A percentile compares a stretch with the other conserved stretches of the same genome.
phyloP scores from a whole-genome alignment of 495 filamentous ascomycete species.

The Corynascus novoguineensis region DNA sequence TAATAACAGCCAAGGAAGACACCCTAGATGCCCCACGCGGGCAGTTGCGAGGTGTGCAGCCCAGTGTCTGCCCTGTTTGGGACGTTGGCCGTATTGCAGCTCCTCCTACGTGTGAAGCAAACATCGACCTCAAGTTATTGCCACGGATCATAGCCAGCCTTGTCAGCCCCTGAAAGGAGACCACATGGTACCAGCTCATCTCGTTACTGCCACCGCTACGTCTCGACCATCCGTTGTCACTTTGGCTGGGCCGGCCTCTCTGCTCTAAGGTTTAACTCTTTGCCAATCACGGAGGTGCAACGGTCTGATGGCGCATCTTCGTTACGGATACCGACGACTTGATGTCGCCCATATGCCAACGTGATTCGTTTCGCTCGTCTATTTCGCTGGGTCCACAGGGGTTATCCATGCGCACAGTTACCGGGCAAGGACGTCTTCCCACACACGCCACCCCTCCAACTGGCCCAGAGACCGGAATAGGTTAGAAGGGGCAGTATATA shows the following conservation, averaged over 20 bases:
- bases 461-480: not conserved
- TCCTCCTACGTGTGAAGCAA: not conserved
- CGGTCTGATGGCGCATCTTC: constrained; percentile 1
- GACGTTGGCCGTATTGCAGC: not conserved
- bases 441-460: not conserved
- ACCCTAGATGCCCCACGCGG: too few species aligned
- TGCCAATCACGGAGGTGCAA: not conserved
- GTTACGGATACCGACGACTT: constrained; percentile 7
- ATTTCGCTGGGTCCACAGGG: constrained; percentile 9
- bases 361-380: constrained; percentile 20
- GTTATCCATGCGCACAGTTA: not conserved
- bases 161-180: not conserved
- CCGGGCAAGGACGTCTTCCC: not conserved
- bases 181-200: not conserved
- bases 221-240: constrained; percentile 2
- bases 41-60: too few species aligned
- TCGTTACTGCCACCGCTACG: constrained; percentile 7
- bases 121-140: not conserved
- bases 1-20: too few species aligned
- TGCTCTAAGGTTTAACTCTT: not conserved
- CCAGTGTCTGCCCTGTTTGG: too few species aligned
- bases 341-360: constrained; percentile 11
- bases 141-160: not conserved
- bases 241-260: constrained; percentile 6
- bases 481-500: not conserved